These are phyloP conservation scores for Rhizopus sp. DNA, from an alignment of 371 early-diverging fungal genomes.

Conservation along the genomic window DNA sequence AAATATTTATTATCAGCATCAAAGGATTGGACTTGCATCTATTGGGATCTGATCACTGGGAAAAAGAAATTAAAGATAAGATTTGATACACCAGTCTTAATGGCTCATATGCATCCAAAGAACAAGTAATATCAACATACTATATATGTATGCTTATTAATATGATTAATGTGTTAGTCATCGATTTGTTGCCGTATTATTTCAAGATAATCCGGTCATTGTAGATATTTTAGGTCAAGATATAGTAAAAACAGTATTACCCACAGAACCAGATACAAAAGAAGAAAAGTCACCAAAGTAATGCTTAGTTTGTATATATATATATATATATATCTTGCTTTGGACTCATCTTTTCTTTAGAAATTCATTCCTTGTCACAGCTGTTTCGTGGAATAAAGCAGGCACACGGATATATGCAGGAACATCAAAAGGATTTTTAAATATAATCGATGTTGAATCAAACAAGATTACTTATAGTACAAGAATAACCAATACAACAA, in stretches of 20 bases:
- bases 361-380: constrained; percentile 32
- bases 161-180: constrained; percentile 30
- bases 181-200: constrained; percentile 57
- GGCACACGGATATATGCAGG: constrained; percentile 75
- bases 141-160: not conserved
- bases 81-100: constrained; percentile 67
- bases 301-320: constrained; percentile 9
- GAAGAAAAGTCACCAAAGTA: constrained; percentile 6
- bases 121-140: constrained; percentile 49
- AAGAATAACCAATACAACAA: constrained; percentile 54
- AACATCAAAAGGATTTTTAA: constrained; percentile 67
- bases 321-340: not conserved
- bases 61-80: constrained; percentile 54
- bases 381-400: constrained; percentile 46
- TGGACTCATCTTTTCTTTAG: not conserved
- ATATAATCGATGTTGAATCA: constrained; percentile 59
- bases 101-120: constrained; percentile 73
- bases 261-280: constrained; percentile 24
- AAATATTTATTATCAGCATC: constrained; percentile 69
- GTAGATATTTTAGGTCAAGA: constrained; percentile 48
- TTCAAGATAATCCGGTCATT: constrained; percentile 53
- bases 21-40: constrained; percentile 81
- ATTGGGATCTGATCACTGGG: constrained; percentile 80
- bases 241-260: constrained; percentile 19
- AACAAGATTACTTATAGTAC: constrained; percentile 42